Evolutionary conservation across 495 filamentous ascomycete species (phyloP).

Genomic region (Aspergillus saccharolyticus): DNA sequence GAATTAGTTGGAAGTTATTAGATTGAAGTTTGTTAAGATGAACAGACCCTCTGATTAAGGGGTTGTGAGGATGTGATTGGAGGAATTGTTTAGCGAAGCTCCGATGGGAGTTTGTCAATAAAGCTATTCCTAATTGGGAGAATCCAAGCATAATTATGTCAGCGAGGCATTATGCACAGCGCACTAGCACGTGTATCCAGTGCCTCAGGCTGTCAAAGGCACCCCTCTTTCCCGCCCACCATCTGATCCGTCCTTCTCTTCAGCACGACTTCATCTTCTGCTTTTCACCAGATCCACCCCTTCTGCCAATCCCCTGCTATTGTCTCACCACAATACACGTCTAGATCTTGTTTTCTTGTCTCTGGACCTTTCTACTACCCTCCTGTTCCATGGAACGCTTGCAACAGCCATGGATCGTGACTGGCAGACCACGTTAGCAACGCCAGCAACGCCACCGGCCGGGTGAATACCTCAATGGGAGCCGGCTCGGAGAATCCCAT

Average conservation of each 20-base stretch:
- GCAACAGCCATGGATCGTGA: not conserved
- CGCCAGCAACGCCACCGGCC: not conserved
- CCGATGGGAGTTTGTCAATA: not conserved
- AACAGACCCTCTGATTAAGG: not conserved
- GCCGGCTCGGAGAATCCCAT: not conserved
- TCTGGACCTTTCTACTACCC: too few species aligned
- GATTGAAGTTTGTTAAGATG: not conserved
- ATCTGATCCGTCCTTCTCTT: too few species aligned
- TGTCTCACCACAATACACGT: too few species aligned
- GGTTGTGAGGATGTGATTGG: too few species aligned
- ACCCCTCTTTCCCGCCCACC: too few species aligned
- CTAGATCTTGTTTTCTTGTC: too few species aligned
- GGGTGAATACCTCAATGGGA: not conserved
- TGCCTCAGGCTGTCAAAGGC: too few species aligned
- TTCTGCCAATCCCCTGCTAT: too few species aligned
- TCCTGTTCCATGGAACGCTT: not conserved
- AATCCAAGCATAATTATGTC: not conserved
- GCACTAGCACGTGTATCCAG: not conserved
- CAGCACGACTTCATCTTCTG: too few species aligned
- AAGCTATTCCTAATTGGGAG: not conserved
- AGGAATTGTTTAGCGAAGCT: too few species aligned
- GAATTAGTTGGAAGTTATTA: too few species aligned
- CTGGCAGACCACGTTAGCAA: not conserved
- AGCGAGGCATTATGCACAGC: not conserved
- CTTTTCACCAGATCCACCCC: too few species aligned